Percentiles rank a stretch among this genome's conserved stretches.
Conservation (phyloP, 2,329 filamentous ascomycete species). For the Pyrenophora graminea region DNA sequence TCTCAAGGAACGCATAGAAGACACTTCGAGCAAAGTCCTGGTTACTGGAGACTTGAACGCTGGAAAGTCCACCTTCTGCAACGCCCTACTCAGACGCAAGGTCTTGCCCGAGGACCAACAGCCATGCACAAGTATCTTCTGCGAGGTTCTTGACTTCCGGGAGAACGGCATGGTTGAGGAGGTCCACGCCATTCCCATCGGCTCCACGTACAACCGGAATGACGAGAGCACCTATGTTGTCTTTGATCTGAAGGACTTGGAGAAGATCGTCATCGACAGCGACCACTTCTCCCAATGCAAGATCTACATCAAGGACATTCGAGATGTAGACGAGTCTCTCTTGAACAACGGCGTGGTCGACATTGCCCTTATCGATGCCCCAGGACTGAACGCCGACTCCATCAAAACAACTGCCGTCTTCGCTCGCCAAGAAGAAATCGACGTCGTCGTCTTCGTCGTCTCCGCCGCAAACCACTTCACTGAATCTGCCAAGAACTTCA, state of each 20-base stretch:
- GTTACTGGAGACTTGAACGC: slow-evolving; percentile 96
- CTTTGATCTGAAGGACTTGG: slow-evolving; percentile 75
- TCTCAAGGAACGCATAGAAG: slow-evolving; percentile 90
- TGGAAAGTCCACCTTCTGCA: slow-evolving; percentile 98
- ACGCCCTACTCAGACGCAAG: slow-evolving; percentile 90
- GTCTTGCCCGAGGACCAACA: slow-evolving; percentile 96
- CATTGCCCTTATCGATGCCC: slow-evolving; percentile 95
- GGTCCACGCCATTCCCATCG: slow-evolving; percentile 90
- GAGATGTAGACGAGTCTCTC: slow-evolving; percentile 87
- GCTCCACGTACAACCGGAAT: slow-evolving; percentile 77
- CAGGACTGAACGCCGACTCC: slow-evolving; percentile 92
- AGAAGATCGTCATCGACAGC: slow-evolving; percentile 88
- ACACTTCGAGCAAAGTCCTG: slow-evolving; percentile 94
- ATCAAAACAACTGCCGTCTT: slow-evolving; percentile 97
- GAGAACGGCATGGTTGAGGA: slow-evolving; percentile 92
- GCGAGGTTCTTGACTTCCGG: slow-evolving; percentile 88
- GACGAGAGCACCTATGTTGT: slow-evolving; percentile 95
- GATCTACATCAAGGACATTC: slow-evolving; percentile 89
- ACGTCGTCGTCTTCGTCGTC: slow-evolving; percentile 97
- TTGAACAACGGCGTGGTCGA: slow-evolving; percentile 98
- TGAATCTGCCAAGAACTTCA: slow-evolving; percentile 95
- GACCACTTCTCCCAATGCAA: slow-evolving; percentile 92
- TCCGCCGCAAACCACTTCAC: slow-evolving; percentile 98
- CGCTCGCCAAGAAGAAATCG: slow-evolving; percentile 95
- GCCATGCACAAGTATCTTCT: slow-evolving; percentile 97